Evolutionary conservation across 192 early-diverging fungal species (phyloP).

Genomic region (Linderina pennispora): DNA sequence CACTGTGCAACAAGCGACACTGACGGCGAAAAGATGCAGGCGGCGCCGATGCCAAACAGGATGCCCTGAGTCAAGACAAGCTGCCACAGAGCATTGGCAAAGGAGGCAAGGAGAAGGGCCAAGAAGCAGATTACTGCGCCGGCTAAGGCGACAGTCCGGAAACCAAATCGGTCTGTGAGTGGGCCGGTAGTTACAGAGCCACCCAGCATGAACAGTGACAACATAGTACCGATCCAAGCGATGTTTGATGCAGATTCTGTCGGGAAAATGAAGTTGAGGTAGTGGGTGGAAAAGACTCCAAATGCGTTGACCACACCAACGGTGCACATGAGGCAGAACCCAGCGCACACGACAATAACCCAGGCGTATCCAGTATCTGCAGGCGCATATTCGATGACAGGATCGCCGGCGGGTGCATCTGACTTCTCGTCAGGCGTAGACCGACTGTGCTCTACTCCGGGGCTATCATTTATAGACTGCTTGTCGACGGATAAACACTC

Average conservation of each 20-base stretch:
- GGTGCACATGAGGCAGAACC: constrained; percentile 25
- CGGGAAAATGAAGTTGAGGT: constrained; percentile 32
- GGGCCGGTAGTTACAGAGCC: constrained; percentile 24
- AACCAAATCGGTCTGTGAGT: constrained; percentile 32
- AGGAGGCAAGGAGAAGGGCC: constrained; percentile 23
- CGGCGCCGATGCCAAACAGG: constrained; percentile 65
- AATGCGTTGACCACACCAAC: constrained; percentile 35
- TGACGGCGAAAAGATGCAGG: constrained; percentile 61
- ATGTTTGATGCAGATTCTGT: constrained; percentile 17
- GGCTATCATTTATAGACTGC: neutral
- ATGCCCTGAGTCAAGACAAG: constrained; percentile 65
- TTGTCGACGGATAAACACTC: neutral
- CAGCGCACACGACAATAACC: constrained; percentile 36
- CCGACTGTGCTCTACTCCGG: neutral
- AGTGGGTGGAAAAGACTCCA: constrained; percentile 35
- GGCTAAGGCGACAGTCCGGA: constrained; percentile 6
- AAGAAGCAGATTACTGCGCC: constrained; percentile 18
- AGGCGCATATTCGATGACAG: neutral
- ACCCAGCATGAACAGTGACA: constrained; percentile 31
- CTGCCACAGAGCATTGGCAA: constrained; percentile 54
- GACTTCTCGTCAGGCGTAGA: neutral
- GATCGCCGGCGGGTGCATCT: neutral
- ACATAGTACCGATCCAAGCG: constrained; percentile 32
- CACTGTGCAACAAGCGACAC: constrained; percentile 67
- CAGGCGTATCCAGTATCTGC: constrained; percentile 19